phyloP scores from a whole-genome alignment of 495 filamentous ascomycete species.

The Pyrenula aspistea region DNA sequence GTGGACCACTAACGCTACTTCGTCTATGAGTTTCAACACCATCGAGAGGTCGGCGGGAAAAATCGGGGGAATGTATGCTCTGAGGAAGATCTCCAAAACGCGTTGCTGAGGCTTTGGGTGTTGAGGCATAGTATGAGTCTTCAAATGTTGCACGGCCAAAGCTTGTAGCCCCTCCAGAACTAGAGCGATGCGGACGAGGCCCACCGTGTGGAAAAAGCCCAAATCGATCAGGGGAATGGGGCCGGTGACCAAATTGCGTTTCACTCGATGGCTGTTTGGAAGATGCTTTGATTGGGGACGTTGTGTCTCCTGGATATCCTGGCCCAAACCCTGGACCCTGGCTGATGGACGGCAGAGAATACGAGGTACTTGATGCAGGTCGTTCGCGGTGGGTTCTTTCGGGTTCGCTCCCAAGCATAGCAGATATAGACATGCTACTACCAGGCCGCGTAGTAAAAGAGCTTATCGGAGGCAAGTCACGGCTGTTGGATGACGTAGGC shows the following conservation, averaged over 20 bases:
- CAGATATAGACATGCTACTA: conserved; percentile 92
- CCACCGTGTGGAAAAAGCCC: conserved; percentile 8
- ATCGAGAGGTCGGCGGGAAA: not conserved
- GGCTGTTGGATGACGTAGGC: conserved; percentile 31
- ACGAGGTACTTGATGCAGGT: conserved; percentile 34
- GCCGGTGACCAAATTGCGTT: conserved; percentile 50
- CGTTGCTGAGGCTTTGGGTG: not conserved
- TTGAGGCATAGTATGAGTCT: not conserved
- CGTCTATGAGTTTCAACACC: not conserved
- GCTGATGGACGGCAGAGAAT: conserved; percentile 35
- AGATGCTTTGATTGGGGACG: conserved; percentile 33
- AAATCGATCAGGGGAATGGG: conserved; percentile 53
- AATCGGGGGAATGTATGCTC: not conserved
- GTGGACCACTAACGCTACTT: not conserved
- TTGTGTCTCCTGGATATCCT: conserved; percentile 12
- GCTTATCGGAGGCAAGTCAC: conserved; percentile 37
- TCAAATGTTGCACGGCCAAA: not conserved
- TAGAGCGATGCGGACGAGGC: not conserved
- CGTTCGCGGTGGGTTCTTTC: conserved; percentile 51
- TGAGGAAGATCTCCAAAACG: not conserved
- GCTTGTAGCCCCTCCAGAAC: not conserved
- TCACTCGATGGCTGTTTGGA: conserved; percentile 37
- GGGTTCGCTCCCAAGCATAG: conserved; percentile 59
- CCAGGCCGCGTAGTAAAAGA: conserved; percentile 38
- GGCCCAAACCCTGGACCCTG: conserved; percentile 20